Conservation (phyloP, 2,329 filamentous ascomycete genomes). For the Fusarium caatingaense region DNA sequence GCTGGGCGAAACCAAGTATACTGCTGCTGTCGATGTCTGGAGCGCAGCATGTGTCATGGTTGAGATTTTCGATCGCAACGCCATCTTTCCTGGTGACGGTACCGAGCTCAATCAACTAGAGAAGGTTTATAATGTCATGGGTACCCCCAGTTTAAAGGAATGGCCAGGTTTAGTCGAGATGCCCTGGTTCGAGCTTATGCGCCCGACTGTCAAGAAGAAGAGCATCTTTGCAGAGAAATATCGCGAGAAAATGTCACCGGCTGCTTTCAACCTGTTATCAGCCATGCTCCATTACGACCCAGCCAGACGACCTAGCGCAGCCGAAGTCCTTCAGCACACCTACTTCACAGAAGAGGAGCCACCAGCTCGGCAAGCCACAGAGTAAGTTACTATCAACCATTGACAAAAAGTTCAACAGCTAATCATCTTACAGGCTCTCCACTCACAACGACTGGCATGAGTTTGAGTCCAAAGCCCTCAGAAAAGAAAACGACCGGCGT, state of each 20-base stretch:
- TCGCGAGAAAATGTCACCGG: conserved; percentile 77
- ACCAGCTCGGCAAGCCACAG: conserved; percentile 77
- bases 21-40: conserved; percentile 93
- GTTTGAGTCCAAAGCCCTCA: conserved; percentile 93
- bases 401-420: conserved; percentile 36
- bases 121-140: conserved; percentile 93
- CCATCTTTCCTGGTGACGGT: conserved; percentile 95
- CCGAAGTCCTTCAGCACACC: conserved; percentile 83
- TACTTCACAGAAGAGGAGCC: conserved; percentile 92
- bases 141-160: conserved; percentile 83
- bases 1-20: conserved; percentile 90
- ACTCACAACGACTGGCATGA: conserved; percentile 96
- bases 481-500: conserved; percentile 85
- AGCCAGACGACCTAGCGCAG: conserved; percentile 81
- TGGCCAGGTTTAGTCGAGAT: conserved; percentile 95
- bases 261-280: conserved; percentile 83
- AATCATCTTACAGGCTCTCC: conserved; percentile 69
- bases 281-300: conserved; percentile 94
- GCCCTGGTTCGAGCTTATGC: conserved; percentile 95
- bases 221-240: conserved; percentile 88
- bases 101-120: conserved; percentile 96
- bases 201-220: conserved; percentile 78
- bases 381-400: conserved; percentile 67
- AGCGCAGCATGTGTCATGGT: conserved; percentile 96
- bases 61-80: conserved; percentile 93